phyloP scores from a whole-genome alignment of 495 filamentous ascomycete genomes.

The Lophiostoma macrostomum region DNA sequence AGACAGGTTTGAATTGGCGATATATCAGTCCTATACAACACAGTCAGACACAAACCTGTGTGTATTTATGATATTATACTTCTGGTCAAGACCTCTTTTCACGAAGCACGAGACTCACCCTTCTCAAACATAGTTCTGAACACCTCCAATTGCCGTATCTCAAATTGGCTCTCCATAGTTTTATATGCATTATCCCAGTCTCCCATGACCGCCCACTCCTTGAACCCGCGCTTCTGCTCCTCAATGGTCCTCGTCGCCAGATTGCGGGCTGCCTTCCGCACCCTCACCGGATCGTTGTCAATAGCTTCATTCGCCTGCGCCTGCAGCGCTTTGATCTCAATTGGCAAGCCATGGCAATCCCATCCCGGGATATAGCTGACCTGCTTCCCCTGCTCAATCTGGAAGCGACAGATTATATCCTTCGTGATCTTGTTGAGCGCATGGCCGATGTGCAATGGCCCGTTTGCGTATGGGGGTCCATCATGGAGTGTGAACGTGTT shows the following conservation, averaged over 20 bases:
- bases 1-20: conserved; percentile 85
- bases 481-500: conserved; percentile 78
- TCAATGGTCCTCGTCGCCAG: conserved; percentile 73
- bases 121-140: conserved; percentile 82
- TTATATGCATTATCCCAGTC: conserved; percentile 92
- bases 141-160: conserved; percentile 78
- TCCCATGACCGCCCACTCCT: conserved; percentile 82
- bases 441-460: conserved; percentile 91
- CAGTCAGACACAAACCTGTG: no score
- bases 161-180: conserved; percentile 86
- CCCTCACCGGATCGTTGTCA: conserved; percentile 43
- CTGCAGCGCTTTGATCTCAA: conserved; percentile 94
- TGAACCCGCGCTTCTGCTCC: conserved; percentile 79
- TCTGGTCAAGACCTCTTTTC: no score
- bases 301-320: conserved; percentile 41
- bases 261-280: conserved; percentile 68
- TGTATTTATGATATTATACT: no score
- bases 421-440: conserved; percentile 97
- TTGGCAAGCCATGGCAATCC: conserved; percentile 98
- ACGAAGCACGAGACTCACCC: conserved; percentile 45
- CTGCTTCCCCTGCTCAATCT: conserved; percentile 71
- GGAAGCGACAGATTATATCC: conserved; percentile 80
- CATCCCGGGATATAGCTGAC: conserved; percentile 91
- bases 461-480: conserved; percentile 97
- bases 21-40: conserved; percentile 63